phyloP scores from a whole-genome alignment of 306 rosid species.

The Quercus wislizeni region DNA sequence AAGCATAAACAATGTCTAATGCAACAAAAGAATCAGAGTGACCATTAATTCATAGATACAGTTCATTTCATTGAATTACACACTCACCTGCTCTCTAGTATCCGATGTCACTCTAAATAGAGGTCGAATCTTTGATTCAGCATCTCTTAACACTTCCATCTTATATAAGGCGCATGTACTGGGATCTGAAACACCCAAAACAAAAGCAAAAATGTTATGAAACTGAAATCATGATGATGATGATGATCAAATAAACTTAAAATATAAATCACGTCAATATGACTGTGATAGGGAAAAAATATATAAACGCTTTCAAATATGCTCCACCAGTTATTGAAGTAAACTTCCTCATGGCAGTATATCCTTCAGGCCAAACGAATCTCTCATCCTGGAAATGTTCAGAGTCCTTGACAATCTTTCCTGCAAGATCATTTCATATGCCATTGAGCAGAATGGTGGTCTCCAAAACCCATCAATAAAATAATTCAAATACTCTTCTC shows the following conservation, averaged over 20 bases:
- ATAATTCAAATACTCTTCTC: slow-evolving; percentile 17
- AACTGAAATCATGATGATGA: slow-evolving; percentile 5
- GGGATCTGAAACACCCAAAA: slow-evolving; percentile 53
- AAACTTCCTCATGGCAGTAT: slow-evolving; percentile 83
- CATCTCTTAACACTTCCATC: slow-evolving; percentile 96
- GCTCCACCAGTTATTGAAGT: slow-evolving; percentile 71
- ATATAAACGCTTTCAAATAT: not conserved
- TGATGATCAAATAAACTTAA: slow-evolving; percentile 12
- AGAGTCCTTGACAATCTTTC: slow-evolving; percentile 75
- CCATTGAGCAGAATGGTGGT: slow-evolving; percentile 14
- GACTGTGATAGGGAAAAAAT: slow-evolving; percentile 6
- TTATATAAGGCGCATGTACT: slow-evolving; percentile 48
- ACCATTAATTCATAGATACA: not conserved
- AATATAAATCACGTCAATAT: not conserved
- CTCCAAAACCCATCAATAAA: slow-evolving; percentile 15
- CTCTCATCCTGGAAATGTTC: slow-evolving; percentile 58
- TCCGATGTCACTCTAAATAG: slow-evolving; percentile 80
- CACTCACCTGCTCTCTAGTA: slow-evolving; percentile 86
- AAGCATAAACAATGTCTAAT: slow-evolving; percentile 9
- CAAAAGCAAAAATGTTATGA: not conserved
- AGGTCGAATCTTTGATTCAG: slow-evolving; percentile 73
- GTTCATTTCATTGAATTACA: slow-evolving; percentile 10
- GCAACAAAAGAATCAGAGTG: not conserved
- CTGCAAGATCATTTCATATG: slow-evolving; percentile 40
- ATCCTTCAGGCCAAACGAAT: slow-evolving; percentile 90